A percentile compares a stretch with the other conserved stretches of the same genome.
These are phyloP conservation scores for Lolium multiflorum DNA, from an alignment of 176 grass and related monocot species.

Conservation along the genomic window DNA sequence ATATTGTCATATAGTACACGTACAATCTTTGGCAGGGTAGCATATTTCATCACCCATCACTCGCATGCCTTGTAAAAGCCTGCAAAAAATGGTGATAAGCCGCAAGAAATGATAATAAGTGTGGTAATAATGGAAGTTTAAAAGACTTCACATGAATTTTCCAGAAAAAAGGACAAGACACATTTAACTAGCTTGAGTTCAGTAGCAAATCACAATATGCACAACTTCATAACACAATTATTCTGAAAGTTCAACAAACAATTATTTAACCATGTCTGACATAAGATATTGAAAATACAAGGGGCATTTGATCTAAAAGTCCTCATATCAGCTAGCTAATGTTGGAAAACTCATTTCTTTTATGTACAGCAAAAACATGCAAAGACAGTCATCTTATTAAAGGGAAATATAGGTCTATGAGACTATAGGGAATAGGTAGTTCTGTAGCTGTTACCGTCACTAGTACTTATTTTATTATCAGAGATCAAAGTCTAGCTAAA, in stretches of 20 bases:
- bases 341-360: background rate
- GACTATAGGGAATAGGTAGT: background rate
- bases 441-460: background rate
- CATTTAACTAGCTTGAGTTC: background rate
- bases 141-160: background rate
- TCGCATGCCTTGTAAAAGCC: slow-evolving; percentile 77
- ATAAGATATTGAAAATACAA: slow-evolving; percentile 22
- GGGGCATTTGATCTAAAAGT: slow-evolving; percentile 24
- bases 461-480: background rate
- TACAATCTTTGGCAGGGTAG: slow-evolving; percentile 98
- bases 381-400: background rate
- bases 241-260: background rate
- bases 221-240: background rate
- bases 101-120: background rate
- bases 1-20: slow-evolving; percentile 35
- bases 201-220: background rate
- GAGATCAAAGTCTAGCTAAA: background rate
- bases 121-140: background rate
- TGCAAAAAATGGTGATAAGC: slow-evolving; percentile 36
- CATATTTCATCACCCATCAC: slow-evolving; percentile 96
- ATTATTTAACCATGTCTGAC: background rate
- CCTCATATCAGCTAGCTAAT: background rate
- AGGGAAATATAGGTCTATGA: background rate
- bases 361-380: background rate
- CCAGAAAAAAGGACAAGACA: background rate